phyloP scores from a whole-genome alignment of 768 basidiomycete genomes.

The Boletellus sp. region DNA sequence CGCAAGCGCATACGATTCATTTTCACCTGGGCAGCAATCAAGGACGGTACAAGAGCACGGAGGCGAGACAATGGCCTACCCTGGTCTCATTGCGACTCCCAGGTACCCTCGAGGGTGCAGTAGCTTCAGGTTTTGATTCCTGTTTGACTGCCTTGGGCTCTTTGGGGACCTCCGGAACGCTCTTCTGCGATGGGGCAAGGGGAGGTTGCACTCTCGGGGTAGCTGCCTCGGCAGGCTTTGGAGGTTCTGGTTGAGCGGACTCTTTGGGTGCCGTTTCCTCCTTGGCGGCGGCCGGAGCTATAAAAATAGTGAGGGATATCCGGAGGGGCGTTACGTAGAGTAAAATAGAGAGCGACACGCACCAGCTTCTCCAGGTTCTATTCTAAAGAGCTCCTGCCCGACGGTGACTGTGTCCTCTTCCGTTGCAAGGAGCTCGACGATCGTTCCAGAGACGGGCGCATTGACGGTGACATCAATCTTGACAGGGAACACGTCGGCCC shows the following conservation, averaged over 20 bases:
- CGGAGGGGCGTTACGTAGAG: neutral
- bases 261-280: conserved; percentile 23
- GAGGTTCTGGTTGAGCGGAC: conserved; percentile 22
- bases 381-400: conserved; percentile 89
- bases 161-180: conserved; percentile 28
- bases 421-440: conserved; percentile 78
- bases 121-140: conserved; percentile 26
- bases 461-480: conserved; percentile 98
- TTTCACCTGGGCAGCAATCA: conserved; percentile 61
- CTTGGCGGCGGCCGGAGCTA: conserved; percentile 32
- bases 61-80: conserved; percentile 39
- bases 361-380: conserved; percentile 78
- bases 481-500: conserved; percentile 6
- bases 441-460: conserved; percentile 82
- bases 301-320: neutral
- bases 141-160: conserved; percentile 37
- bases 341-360: conserved; percentile 15
- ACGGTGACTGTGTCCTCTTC: conserved; percentile 95
- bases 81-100: conserved; percentile 83
- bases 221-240: conserved; percentile 37
- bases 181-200: conserved; percentile 38
- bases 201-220: conserved; percentile 48
- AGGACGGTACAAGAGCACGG: neutral
- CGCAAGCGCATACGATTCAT: conserved; percentile 98
- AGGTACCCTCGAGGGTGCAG: conserved; percentile 34